Evolutionary conservation across 371 early-diverging fungal genomes (phyloP), one percentile per base, ranked within the genome.

Genomic region (Mucor mucedo): DNA sequence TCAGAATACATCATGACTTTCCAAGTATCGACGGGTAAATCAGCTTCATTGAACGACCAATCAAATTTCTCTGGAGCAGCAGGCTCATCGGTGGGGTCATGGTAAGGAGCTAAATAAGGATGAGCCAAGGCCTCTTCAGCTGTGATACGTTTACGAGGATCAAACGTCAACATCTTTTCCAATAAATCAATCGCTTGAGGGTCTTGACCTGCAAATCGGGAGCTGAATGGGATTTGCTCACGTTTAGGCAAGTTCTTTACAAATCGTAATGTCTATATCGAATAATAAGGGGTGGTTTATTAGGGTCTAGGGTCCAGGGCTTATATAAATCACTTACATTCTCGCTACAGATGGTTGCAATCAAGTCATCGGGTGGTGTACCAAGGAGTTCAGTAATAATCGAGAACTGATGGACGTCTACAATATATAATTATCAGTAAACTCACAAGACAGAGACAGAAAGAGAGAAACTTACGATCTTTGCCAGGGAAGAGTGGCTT

Each of bases 401-500:
- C 0, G 94, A 92, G 68, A 97, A 95, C 80, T 97, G 96, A 78
- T 96, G 86, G 21, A 97, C 95, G 65, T 96, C 86, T 86, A 68
- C 21, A 47, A 14, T 4, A 48, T 27, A 50, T 30, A 50, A 9
- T 10, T 1, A 13, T 4, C 1, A 50, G 8, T 21, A 21, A 21
- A 21, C 21, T 21, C 21, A 21, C 11, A 50, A 50, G 28, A 30
- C 4, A 50, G 10, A 28, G 1, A 30, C 11, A 50, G 27, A 47
- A 47, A 6, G 21, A 47, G 21, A 8, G 21, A 5, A 21, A 63
- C 21, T 79, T 84, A 91, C 92, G 96, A 80, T 97, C 98, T 69
- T 95, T 93, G 47, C 93, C 99, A 27, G 98, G 95, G 84, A 99
- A 99, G 49, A 99, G 72, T 16, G 99, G 98, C 76, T 92, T 93